Percentiles rank a stretch among this genome's conserved stretches.
Evolutionary conservation across 1,284 basidiomycete genomes (phyloP).

Genomic region (Ceratobasidium sp.): DNA sequence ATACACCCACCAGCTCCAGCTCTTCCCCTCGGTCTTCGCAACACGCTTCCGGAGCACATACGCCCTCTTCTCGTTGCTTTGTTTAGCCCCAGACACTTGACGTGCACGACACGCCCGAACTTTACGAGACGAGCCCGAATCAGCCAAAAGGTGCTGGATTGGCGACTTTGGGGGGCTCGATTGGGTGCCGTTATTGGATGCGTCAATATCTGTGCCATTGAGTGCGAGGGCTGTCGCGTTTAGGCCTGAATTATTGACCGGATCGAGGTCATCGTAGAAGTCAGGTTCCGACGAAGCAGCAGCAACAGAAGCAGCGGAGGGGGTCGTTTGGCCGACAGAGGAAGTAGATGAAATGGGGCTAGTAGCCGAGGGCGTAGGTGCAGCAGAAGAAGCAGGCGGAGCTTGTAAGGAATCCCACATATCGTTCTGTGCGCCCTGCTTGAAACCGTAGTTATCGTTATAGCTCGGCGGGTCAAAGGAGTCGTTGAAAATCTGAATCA

Average conservation of each 20-base stretch:
- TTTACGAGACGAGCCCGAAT: slow-evolving; percentile 5
- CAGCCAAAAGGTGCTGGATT: slow-evolving; percentile 20
- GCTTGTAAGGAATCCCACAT: slow-evolving; percentile 54
- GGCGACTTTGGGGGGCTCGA: slow-evolving; percentile 12
- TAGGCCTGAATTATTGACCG: neutral
- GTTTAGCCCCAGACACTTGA: neutral
- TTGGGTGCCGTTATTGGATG: slow-evolving; percentile 1
- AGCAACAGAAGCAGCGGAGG: neutral
- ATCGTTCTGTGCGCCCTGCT: slow-evolving; percentile 71
- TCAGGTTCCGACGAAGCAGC: slow-evolving; percentile 9
- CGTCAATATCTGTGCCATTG: neutral
- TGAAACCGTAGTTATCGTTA: slow-evolving; percentile 66
- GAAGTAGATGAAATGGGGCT: neutral
- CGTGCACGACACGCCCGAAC: slow-evolving; percentile 27
- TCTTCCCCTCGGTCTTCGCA: neutral
- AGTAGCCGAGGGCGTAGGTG: slow-evolving; percentile 42
- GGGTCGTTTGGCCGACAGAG: too few relatives aligned
- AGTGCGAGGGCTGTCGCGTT: slow-evolving; percentile 5
- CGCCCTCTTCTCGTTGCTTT: slow-evolving; percentile 18
- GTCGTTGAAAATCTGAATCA: slow-evolving; percentile 64
- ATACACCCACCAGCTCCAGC: slow-evolving; percentile 24
- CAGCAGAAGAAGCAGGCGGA: slow-evolving; percentile 27
- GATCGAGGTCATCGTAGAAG: slow-evolving; percentile 4
- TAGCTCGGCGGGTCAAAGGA: slow-evolving; percentile 66
- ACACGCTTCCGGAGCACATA: slow-evolving; percentile 29